Base-by-base conservation (phyloP, 2,329 filamentous ascomycete species). In the Chrysoporthe cubensis region DNA sequence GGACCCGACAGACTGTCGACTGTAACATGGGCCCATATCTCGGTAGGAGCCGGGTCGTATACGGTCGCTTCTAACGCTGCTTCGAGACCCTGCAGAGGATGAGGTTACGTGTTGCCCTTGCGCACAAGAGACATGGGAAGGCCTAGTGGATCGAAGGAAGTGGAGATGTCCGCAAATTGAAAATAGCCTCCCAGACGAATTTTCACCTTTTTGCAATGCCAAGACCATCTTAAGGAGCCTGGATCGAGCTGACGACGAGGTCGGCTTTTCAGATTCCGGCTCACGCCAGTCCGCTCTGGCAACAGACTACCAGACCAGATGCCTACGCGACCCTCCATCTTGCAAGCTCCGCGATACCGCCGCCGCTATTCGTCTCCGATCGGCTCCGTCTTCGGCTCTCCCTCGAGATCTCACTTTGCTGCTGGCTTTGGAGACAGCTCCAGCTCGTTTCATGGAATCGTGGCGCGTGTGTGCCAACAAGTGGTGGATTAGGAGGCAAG, bases 301-400 rank as follows among this genome's bases (percentile, higher is more conserved):
- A 14, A 54, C 11, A 32, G 26, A 54, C 21, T 18, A 46, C 14
- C 44, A 48, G 18, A 21, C 21, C 3, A 34, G 26, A 13, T 50
- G 26, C 43, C 32, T 37, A 62, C 26, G 60, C 60, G 60, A 50
- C 44, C 44, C 44, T 42, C 44, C 26, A 50, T 32, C 16, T 52
- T 60, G 40, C 3, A 48, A 52, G 32, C 60, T 14, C 44, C 2
- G 44, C 44, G 16, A 16, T 52, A n/a, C 44, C 44, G 16, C 34
- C 43, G 60, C 26, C 13, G 16, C 34, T 16, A 14, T 21, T 37
- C 52, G 43, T 32, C 13, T 62, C 13, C 14, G 44, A 34, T n/a
- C 43, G 59, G 14, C 43, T 62, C 59, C 43, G 42, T 48, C 32
- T 48, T 48, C 59, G 43, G 59, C 32, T 57, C 52, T 37, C 48